Conservation (phyloP, 2,329 filamentous ascomycete genomes). For the Trichoderma afroharzianum region DNA sequence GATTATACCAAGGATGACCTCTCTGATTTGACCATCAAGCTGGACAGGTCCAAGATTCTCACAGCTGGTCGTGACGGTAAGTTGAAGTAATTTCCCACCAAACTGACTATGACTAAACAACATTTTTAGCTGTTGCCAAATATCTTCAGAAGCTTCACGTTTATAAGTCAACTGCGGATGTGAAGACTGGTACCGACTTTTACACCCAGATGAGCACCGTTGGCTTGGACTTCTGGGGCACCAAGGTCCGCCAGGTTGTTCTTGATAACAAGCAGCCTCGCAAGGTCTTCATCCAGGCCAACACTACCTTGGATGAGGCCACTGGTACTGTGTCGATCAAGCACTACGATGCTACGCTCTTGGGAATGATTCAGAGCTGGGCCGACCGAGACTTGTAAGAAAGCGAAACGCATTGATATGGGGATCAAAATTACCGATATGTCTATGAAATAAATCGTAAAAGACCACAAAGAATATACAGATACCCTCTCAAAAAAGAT, state of each 20-base stretch:
- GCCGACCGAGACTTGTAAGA: constrained; percentile 55
- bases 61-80: constrained; percentile 69
- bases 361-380: constrained; percentile 83
- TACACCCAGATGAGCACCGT: constrained; percentile 83
- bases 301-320: constrained; percentile 68
- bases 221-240: constrained; percentile 77
- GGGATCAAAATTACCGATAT: neutral
- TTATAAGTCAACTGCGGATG: constrained; percentile 86
- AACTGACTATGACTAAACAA: constrained; percentile 23
- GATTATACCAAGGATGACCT: constrained; percentile 70
- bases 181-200: constrained; percentile 70
- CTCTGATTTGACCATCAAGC: constrained; percentile 73
- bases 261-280: constrained; percentile 75
- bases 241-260: constrained; percentile 72
- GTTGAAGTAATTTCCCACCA: constrained; percentile 17
- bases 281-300: constrained; percentile 92
- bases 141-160: constrained; percentile 91
- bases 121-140: constrained; percentile 63
- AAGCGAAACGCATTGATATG: neutral
- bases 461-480: neutral
- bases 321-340: constrained; percentile 70
- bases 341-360: constrained; percentile 78
- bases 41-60: constrained; percentile 84
- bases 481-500: neutral
- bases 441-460: neutral